These are phyloP conservation scores for Sporormia fimetaria DNA, from an alignment of 495 filamentous ascomycete genomes.

Conservation along the genomic window DNA sequence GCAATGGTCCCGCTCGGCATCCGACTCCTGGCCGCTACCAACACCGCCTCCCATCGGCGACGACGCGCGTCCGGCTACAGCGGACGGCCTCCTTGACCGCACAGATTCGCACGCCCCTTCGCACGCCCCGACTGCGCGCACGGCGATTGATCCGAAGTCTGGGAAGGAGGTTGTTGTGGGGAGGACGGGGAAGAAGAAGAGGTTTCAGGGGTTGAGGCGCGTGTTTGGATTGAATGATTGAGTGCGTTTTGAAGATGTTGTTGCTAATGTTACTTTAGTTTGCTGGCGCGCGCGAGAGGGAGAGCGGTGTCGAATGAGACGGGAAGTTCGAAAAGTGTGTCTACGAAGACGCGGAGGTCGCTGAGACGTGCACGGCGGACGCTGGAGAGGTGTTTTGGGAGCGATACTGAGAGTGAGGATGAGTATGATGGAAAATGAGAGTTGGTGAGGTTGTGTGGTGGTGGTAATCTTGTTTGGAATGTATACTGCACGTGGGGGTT, in stretches of 20 bases:
- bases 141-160: slow-evolving; percentile 11
- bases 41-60: slow-evolving; percentile 17
- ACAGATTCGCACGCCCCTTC: slow-evolving; percentile 9
- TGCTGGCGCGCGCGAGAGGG: not conserved
- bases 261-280: not conserved
- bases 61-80: slow-evolving; percentile 22
- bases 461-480: too few relatives aligned
- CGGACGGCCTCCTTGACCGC: slow-evolving; percentile 12
- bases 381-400: too few relatives aligned
- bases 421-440: too few relatives aligned
- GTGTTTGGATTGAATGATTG: slow-evolving; percentile 47
- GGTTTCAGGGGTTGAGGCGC: slow-evolving; percentile 44
- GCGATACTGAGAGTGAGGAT: too few relatives aligned
- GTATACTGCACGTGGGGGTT: too few relatives aligned
- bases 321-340: too few relatives aligned
- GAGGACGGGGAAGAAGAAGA: slow-evolving; percentile 45
- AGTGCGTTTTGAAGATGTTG: slow-evolving; percentile 5
- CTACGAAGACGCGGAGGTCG: too few relatives aligned
- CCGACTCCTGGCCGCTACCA: slow-evolving; percentile 28
- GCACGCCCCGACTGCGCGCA: slow-evolving; percentile 4
- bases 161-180: slow-evolving; percentile 22
- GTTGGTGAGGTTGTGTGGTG: too few relatives aligned
- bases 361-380: too few relatives aligned
- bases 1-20: slow-evolving; percentile 18
- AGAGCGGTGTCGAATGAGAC: too few relatives aligned